Evolutionary conservation across 192 early-diverging fungal genomes (phyloP).

Genomic region (Radiomyces spectabilis): DNA sequence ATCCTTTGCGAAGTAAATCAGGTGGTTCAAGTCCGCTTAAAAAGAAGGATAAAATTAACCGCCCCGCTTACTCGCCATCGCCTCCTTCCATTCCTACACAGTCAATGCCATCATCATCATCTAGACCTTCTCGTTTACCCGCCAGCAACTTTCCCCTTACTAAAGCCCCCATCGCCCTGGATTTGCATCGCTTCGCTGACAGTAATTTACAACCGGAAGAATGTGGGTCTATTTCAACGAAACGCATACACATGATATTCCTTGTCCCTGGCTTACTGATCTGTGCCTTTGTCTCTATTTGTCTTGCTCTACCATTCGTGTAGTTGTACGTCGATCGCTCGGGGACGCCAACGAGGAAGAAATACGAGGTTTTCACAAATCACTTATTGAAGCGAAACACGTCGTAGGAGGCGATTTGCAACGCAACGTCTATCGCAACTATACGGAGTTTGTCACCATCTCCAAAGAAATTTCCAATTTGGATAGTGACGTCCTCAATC

Average conservation of each 20-base stretch:
- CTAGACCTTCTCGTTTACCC: not conserved
- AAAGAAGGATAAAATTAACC: constrained; percentile 8
- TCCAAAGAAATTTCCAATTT: constrained; percentile 77
- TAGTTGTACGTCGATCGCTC: constrained; percentile 48
- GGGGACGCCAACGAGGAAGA: constrained; percentile 50
- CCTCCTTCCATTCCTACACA: not conserved
- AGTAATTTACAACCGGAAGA: constrained; percentile 22
- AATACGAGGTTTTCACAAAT: constrained; percentile 44
- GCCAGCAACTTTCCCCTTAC: not conserved
- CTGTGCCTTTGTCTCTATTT: not conserved
- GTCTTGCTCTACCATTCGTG: too few species aligned
- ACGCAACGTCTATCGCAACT: constrained; percentile 79
- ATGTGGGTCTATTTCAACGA: constrained; percentile 3
- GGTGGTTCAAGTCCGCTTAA: not conserved
- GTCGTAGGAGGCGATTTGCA: constrained; percentile 65
- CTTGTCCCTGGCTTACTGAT: not conserved
- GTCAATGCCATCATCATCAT: not conserved
- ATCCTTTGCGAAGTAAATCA: not conserved
- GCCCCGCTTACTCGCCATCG: not conserved
- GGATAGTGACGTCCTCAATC: constrained; percentile 66
- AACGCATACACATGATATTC: not conserved
- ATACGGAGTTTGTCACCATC: constrained; percentile 78
- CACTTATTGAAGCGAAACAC: constrained; percentile 57
- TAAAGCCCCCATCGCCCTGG: constrained; percentile 10
- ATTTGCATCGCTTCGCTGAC: constrained; percentile 22